Evolutionary conservation across 495 filamentous ascomycete genomes (phyloP).

Genomic region (Penicillium pulvis): DNA sequence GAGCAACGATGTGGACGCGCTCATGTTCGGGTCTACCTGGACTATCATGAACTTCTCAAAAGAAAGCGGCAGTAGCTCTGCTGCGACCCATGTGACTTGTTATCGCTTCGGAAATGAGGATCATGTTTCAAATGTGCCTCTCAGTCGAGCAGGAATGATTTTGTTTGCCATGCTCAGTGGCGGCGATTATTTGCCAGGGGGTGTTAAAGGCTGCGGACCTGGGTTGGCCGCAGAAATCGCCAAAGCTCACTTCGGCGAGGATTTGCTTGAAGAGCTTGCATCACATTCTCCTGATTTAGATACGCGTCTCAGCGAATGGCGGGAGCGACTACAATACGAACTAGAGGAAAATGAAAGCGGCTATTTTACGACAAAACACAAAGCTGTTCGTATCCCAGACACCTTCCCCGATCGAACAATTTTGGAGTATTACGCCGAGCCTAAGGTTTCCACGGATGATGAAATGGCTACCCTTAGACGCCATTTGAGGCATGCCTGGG

Average conservation of each 20-base stretch:
- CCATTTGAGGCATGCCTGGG: slow-evolving; percentile 57
- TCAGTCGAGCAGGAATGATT: slow-evolving; percentile 89
- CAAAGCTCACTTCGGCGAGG: slow-evolving; percentile 79
- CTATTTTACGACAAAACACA: slow-evolving; percentile 75
- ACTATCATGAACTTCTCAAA: slow-evolving; percentile 84
- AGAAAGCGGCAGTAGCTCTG: slow-evolving; percentile 61
- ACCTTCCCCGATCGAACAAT: slow-evolving; percentile 78
- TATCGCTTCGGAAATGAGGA: slow-evolving; percentile 58
- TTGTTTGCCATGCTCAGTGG: slow-evolving; percentile 94
- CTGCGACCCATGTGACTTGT: slow-evolving; percentile 81
- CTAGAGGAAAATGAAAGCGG: slow-evolving; percentile 82
- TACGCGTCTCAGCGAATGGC: slow-evolving; percentile 64
- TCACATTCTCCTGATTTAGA: slow-evolving; percentile 51
- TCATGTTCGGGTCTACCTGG: slow-evolving; percentile 90
- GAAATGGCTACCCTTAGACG: slow-evolving; percentile 59
- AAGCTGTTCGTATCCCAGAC: slow-evolving; percentile 72
- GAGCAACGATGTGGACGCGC: slow-evolving; percentile 95
- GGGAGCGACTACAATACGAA: slow-evolving; percentile 71
- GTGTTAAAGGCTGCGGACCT: slow-evolving; percentile 82
- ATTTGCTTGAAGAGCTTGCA: slow-evolving; percentile 63
- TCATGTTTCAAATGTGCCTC: slow-evolving; percentile 43
- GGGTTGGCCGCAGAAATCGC: slow-evolving; percentile 90
- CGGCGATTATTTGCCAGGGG: slow-evolving; percentile 91
- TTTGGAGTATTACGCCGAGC: slow-evolving; percentile 82
- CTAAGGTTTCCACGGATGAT: slow-evolving; percentile 67